Evolutionary conservation across 495 filamentous ascomycete species (phyloP).

Genomic region (Penicillium paxilli): DNA sequence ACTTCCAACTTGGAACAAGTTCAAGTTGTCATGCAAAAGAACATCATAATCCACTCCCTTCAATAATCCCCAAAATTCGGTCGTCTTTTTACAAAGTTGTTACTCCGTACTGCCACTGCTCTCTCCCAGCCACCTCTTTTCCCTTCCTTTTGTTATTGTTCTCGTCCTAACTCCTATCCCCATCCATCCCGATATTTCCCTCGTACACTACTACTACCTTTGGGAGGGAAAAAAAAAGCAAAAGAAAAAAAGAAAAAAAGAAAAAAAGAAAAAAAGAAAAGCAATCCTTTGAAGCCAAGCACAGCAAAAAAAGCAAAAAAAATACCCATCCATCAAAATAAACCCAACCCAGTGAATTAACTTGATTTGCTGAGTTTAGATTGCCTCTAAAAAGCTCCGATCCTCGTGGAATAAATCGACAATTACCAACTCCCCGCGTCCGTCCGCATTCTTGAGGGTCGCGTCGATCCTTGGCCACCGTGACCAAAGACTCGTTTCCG

Average conservation of each 20-base stretch:
- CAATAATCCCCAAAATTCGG: no score
- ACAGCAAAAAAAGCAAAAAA: neutral
- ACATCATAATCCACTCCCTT: neutral
- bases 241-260: neutral
- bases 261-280: slow-evolving; percentile 3
- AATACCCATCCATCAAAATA: slow-evolving; percentile 12
- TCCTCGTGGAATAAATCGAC: slow-evolving; percentile 14
- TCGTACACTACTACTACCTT: no score
- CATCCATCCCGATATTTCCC: no score
- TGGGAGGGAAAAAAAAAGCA: neutral
- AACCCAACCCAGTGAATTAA: neutral
- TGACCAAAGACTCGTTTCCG: slow-evolving; percentile 22
- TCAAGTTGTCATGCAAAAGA: no score
- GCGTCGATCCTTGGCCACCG: slow-evolving; percentile 27
- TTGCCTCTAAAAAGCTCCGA: slow-evolving; percentile 19
- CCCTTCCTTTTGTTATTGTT: no score
- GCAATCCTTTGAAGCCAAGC: slow-evolving; percentile 12
- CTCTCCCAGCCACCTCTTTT: no score
- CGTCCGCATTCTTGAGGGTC: slow-evolving; percentile 25
- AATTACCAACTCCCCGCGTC: slow-evolving; percentile 12
- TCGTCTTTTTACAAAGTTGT: no score
- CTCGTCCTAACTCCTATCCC: no score
- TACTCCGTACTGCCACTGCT: no score
- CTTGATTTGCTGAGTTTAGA: slow-evolving; percentile 3
- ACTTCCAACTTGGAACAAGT: no score